A percentile compares a stretch with the other conserved stretches of the same genome.
phyloP scores from a whole-genome alignment of 1,284 basidiomycete genomes.

The Marasmius oreades region DNA sequence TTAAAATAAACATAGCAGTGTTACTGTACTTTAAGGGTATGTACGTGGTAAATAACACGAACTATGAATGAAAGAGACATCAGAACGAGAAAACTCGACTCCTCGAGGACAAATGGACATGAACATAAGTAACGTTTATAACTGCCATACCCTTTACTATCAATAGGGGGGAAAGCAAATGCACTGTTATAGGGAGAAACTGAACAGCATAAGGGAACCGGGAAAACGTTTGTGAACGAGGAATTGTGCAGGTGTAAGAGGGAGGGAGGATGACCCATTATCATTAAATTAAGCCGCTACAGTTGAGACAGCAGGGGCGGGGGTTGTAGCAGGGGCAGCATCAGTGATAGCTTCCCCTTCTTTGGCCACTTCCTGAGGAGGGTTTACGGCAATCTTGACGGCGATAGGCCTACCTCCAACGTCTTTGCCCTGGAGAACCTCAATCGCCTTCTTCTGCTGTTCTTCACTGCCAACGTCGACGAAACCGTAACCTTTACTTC shows the following conservation, averaged over 20 bases:
- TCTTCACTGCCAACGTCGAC: conserved; percentile 85
- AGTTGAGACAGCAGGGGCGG: conserved; percentile 17
- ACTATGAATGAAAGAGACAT: conserved; percentile 13
- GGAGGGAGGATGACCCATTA: conserved; percentile 16
- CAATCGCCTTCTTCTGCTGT: conserved; percentile 84
- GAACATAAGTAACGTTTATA: conserved; percentile 15
- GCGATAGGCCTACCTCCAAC: conserved; percentile 77
- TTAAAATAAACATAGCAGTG: conserved; percentile 7
- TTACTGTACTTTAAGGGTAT: conserved; percentile 6
- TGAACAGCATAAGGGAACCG: conserved; percentile 21
- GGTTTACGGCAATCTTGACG: conserved; percentile 86
- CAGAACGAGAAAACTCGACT: conserved; percentile 14
- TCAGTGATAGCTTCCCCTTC: conserved; percentile 30
- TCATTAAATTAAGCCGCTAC: conserved; percentile 10
- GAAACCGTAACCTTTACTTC: conserved; percentile 92
- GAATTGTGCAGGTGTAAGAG: conserved; percentile 16
- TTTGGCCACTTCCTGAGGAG: conserved; percentile 43
- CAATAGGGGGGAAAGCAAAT: conserved; percentile 11
- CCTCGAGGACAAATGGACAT: conserved; percentile 13
- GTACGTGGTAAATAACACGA: conserved; percentile 9
- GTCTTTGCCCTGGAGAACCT: conserved; percentile 77
- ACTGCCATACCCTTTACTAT: conserved; percentile 1
- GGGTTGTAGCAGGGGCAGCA: conserved; percentile 15
- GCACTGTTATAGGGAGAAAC: conserved; percentile 15
- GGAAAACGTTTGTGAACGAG: conserved; percentile 8